Evolutionary conservation across 345 rosid species (phyloP), one percentile per base, ranked within the genome.

Genomic region (Bruguiera parviflora): DNA sequence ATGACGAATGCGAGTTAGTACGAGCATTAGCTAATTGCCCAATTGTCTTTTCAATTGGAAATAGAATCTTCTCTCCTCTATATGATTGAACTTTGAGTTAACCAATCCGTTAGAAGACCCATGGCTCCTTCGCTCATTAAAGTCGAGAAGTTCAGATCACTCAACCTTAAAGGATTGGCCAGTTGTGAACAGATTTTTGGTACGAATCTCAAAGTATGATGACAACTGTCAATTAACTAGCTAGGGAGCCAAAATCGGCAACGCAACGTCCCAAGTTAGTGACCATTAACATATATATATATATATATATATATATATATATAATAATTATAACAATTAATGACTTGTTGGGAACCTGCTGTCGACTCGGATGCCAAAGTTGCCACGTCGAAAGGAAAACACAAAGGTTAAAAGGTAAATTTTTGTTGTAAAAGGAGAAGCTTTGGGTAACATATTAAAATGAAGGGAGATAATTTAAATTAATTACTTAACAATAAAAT

Each of bases 341-440:
- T 0, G 24, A 33, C 10, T 3, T 13, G 16, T 8, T 33, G 32
- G 31, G 31, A 55, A 55, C 53, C 11, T 22, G 8, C 49, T 35
- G 37, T 71, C 53, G 63, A 56, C 51, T 5, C 21, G 64, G 65
- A 53, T 63, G 73, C 70, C 65, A 67, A 57, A 72, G 1, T 63
- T 51, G 4, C 61, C 52, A 31, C 53, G 58, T 51, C 39, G 55
- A 55, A 55, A 55, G 58, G 58, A 2, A 8, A 16, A 53, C 24
- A 33, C 18, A 27, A 67, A 21, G 43, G 21, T 8, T 11, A 49
- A 20, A 7, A 20, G 3, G 24, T 24, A 16, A 37, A 67, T 66
- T 72, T 71, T 65, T 35, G 58, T 43, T 43, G 18, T 53, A 78
- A 67, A 61, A 39, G 18, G 19, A 13, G 19, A 43, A 43, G 19